A percentile compares a stretch with the other conserved stretches of the same genome.
Conservation (phyloP, 2,329 filamentous ascomycete genomes). For the Myriosclerotinia curreyana region DNA sequence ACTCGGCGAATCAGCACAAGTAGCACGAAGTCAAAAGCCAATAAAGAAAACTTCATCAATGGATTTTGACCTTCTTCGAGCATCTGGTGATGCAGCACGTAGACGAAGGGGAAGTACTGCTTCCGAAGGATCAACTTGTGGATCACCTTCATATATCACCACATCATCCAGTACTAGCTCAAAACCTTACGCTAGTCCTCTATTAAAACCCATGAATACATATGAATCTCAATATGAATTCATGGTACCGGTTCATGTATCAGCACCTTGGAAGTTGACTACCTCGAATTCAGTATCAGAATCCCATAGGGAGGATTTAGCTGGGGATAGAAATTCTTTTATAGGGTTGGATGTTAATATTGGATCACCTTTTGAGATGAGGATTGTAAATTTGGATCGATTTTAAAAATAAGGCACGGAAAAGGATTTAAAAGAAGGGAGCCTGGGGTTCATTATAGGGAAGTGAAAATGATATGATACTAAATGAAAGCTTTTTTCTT, state of each 20-base stretch:
- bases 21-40: constrained; percentile 9
- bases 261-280: constrained; percentile 2
- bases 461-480: constrained; percentile 5
- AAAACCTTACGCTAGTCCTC: not conserved
- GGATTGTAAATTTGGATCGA: constrained; percentile 9
- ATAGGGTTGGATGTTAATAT: constrained; percentile 3
- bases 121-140: constrained; percentile 4
- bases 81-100: constrained; percentile 20
- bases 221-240: constrained; percentile 8
- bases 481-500: constrained; percentile 3
- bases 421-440: not conserved
- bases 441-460: not conserved
- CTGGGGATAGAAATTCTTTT: not conserved
- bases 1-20: constrained; percentile 20
- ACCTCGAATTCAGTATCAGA: not conserved
- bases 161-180: constrained; percentile 7
- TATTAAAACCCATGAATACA: not conserved
- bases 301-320: not conserved
- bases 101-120: constrained; percentile 9
- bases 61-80: constrained; percentile 18
- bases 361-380: constrained; percentile 16
- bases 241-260: not conserved
- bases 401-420: not conserved
- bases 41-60: constrained; percentile 20
- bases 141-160: not conserved